Evolutionary conservation across 2,329 filamentous ascomycete genomes (phyloP), one percentile per base, ranked within the genome.

Genomic region (Aspergillus piperis): DNA sequence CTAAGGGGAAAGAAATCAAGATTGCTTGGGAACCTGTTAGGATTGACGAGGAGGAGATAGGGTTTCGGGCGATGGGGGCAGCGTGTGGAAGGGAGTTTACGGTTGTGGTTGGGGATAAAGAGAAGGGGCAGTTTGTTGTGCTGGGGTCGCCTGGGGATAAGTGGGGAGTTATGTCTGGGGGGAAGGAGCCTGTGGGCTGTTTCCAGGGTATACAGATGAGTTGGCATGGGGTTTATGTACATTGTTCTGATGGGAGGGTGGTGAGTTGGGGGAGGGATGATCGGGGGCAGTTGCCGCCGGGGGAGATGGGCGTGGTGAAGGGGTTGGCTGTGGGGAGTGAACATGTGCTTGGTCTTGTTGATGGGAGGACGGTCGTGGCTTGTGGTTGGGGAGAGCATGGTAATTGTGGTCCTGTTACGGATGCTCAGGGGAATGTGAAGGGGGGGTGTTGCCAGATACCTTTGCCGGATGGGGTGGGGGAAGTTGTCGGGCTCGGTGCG

Each of bases 321-420:
- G 80, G 81, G 23, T 83, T 98, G n/a, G 90, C 90, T 3, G 85
- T 90, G 49, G 95, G 95, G 0, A 97, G 94, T 71, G 95, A 98
- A 75, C 95, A 99, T 75, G 87, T 86, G n/a, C 76, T 98, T 63
- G 91, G 87, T 8, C 76, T 94, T 25, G 87, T 90, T 0, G 78
- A 77, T 8, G 80, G 83, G 19, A 86, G 86, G 1, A 84, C 88
- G 54, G 86, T 96, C 1, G 77, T 96, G 52, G 86, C 91, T 1
- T 98, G 94, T 92, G 95, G 95, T 19, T 99, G 95, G 95, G 93
- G 92, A 2, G 94, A 98, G 77, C 95, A 99, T 77, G 95, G 95
- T 1, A 99, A 99, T 73, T 99, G 95, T 74, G 95, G 95, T 3
- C 85, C 86, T 38, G 80, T 84, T 44, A 80, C 78, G 11, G 85